Evolutionary conservation across 1,139 yeast genomes (phyloP), one percentile per base, ranked within the genome.

Genomic region (Yamadazyma sp.): DNA sequence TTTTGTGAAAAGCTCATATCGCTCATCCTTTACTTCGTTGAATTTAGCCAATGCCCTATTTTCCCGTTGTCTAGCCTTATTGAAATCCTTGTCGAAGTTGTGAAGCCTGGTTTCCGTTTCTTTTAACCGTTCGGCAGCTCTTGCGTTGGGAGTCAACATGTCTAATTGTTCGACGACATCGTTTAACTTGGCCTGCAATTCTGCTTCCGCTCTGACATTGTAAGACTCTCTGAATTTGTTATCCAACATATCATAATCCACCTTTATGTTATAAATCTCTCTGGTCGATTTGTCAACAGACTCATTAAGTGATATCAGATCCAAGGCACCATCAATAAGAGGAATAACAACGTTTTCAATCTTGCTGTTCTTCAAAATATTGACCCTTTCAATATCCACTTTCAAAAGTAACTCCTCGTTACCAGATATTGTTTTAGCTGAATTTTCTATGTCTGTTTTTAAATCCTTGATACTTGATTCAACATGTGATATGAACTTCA

Each of bases 71-170:
- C 89, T 76, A 2, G 87, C 82, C 30, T 61, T 60, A 7, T 76
- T 73, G 42, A 86, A 82, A 51, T 87, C 95, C 29, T 65, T 63
- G 41, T 86, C 94, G 35, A 83, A 73, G 8, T 71, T 78, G 15
- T 72, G 70, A 32, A 85, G 70, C 47, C 80, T 79, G 4, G 61
- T 64, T 48, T 84, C 83, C 4, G 86, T 87, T 41, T 85, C 92
- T 33, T 69, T 74, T 37, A 87, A 70, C 52, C 96, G 75, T 44
- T 86, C 95, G 20, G 76, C 67, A 0, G 97, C 96, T 49, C 85
- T 84, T 20, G 82, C 71, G 57, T 89, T 89, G 12, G 96, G 96
- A 17, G 88, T 80, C 52, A 87, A 66, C 35, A 65, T 64, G 34
- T 79, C 83, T 37, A 90, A 62, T 27, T 73, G 79, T 23, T 76